Evolutionary conservation across 495 filamentous ascomycete species (phyloP), one percentile per base, ranked within the genome.

Genomic region (Oleoguttula mirabilis): DNA sequence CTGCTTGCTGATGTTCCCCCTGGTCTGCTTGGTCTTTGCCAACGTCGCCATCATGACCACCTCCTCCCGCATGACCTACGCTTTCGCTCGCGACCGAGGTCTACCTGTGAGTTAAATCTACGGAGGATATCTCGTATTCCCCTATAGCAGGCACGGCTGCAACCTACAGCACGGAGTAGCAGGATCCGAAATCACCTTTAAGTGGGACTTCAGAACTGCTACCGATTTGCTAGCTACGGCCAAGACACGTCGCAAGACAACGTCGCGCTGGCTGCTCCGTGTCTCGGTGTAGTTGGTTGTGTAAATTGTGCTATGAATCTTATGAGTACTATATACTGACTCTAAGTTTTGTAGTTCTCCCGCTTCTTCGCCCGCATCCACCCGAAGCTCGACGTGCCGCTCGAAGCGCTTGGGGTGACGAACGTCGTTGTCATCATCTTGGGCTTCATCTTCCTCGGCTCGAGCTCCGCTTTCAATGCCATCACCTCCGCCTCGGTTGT

Each of bases 371-470:
- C 78, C 15, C 64, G 64, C 21, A 69, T 86, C 2, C 78, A 86
- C 51, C 66, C 70, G 0, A 68, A 54, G 17, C 65, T 85, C 10
- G 68, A 75, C 20, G 68, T 84, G 7, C 82, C 82, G 3, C 58
- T 86, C 15, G 82, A 85, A 51, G 70, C 80, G 2, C 66, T 87
- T 5, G 68, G 72, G 32, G 65, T 83, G 28, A 86, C 80, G n/a
- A 64, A 69, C 3, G 51, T 59, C 5, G 65, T 79, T 27, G 76
- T 82, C 3, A 66, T 80, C 14, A 63, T 85, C 15, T 83, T 86
- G 44, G 82, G 82, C 11, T 68, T 66, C 28, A 76, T 88, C 45
- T 85, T 82, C 61, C 68, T 88, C n/a, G 80, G 80, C 21, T 85
- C 82, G 0, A 70, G 68, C 19, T 77, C 69, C 42, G 71, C 70